Evolutionary conservation across 306 rosid species (phyloP).

Genomic region (Psophocarpus tetragonolobus): DNA sequence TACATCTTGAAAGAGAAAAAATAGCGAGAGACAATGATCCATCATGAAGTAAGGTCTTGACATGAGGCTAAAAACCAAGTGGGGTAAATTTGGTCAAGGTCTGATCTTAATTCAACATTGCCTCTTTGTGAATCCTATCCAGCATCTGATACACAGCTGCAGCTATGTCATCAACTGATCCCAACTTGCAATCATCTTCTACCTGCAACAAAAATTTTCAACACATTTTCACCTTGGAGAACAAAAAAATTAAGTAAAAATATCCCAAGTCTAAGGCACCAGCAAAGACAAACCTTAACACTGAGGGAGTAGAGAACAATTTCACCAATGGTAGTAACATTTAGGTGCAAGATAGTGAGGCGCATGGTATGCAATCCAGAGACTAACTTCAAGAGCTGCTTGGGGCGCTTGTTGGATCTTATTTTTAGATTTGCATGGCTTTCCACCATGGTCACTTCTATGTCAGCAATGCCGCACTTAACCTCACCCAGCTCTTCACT

Average conservation of each 20-base stretch:
- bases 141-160: slow-evolving; percentile 75
- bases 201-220: slow-evolving; percentile 49
- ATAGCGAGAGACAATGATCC: slow-evolving; percentile 25
- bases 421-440: slow-evolving; percentile 90
- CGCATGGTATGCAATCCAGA: slow-evolving; percentile 66
- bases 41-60: slow-evolving; percentile 15
- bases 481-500: slow-evolving; percentile 40
- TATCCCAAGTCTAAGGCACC: neutral
- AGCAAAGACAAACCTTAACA: slow-evolving; percentile 62
- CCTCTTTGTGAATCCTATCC: slow-evolving; percentile 70
- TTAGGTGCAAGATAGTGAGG: slow-evolving; percentile 81
- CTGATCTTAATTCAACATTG: slow-evolving; percentile 48
- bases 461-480: slow-evolving; percentile 59
- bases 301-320: slow-evolving; percentile 72
- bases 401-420: slow-evolving; percentile 66
- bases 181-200: slow-evolving; percentile 85
- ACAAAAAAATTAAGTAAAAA: neutral
- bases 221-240: slow-evolving; percentile 3
- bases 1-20: slow-evolving; percentile 34
- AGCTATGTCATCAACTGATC: slow-evolving; percentile 89
- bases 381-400: slow-evolving; percentile 73
- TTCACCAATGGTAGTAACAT: slow-evolving; percentile 63
- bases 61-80: slow-evolving; percentile 27
- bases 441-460: slow-evolving; percentile 95
- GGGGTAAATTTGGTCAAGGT: slow-evolving; percentile 21